Conservation (phyloP, 2,329 filamentous ascomycete genomes). For the Fulvia fulva region DNA sequence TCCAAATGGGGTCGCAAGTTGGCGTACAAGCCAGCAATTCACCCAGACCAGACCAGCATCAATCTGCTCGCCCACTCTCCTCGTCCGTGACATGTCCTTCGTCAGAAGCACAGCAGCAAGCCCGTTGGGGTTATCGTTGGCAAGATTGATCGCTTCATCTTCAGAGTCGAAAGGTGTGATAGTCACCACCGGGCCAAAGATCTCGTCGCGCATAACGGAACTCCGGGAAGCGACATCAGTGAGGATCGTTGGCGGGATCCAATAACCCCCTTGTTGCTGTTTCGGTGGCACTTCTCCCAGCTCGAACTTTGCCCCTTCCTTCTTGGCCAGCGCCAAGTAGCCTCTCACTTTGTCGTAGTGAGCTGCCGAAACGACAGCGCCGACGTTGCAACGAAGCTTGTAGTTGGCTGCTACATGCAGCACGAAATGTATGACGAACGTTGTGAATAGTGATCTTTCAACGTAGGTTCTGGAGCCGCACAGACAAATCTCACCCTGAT, state of each 20-base stretch:
- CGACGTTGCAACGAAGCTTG: neutral
- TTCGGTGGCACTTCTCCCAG: neutral
- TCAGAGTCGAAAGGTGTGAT: slow-evolving; percentile 35
- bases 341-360: slow-evolving; percentile 11
- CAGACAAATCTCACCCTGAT: slow-evolving; percentile 15
- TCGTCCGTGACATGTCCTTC: slow-evolving; percentile 9
- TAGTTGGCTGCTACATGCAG: slow-evolving; percentile 6
- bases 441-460: slow-evolving; percentile 6
- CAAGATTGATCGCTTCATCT: slow-evolving; percentile 31
- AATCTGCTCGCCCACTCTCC: slow-evolving; percentile 11
- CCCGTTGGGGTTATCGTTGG: slow-evolving; percentile 29
- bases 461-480: slow-evolving; percentile 12
- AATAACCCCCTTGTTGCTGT: slow-evolving; percentile 32
- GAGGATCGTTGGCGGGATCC: slow-evolving; percentile 47
- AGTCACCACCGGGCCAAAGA: slow-evolving; percentile 36
- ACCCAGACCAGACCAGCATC: slow-evolving; percentile 12
- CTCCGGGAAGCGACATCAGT: slow-evolving; percentile 39
- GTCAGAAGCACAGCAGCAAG: slow-evolving; percentile 12
- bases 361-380: slow-evolving; percentile 9
- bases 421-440: slow-evolving; percentile 4
- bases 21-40: slow-evolving; percentile 11
- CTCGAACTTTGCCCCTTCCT: slow-evolving; percentile 10
- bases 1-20: slow-evolving; percentile 10
- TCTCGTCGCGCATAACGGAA: slow-evolving; percentile 33
- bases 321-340: slow-evolving; percentile 5